Evolutionary conservation across 2,329 filamentous ascomycete species (phyloP).

Genomic region (Paecilomyces variotii): DNA sequence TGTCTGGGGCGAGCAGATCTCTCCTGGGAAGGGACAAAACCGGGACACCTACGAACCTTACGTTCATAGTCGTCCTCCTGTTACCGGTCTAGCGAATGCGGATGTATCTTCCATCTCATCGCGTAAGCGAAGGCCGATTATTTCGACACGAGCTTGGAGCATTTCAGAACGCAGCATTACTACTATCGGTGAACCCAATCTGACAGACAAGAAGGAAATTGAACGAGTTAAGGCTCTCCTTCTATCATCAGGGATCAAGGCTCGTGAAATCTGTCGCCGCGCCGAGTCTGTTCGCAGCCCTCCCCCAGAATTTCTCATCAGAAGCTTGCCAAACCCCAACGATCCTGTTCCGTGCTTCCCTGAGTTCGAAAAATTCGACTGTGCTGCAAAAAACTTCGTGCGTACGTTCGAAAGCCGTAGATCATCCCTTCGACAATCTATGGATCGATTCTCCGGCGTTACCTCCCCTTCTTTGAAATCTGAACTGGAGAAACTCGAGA

Average conservation of each 20-base stretch:
- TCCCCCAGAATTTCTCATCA: constrained; percentile 29
- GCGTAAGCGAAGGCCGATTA: constrained; percentile 25
- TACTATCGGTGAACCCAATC: constrained; percentile 23
- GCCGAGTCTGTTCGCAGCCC: constrained; percentile 43
- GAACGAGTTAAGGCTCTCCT: constrained; percentile 70
- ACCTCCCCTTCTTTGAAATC: constrained; percentile 38
- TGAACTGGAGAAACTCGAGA: constrained; percentile 37
- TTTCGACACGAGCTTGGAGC: constrained; percentile 48
- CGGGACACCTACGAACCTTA: constrained; percentile 21
- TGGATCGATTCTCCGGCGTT: constrained; percentile 39
- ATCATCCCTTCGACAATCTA: constrained; percentile 35
- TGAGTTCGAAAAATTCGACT: constrained; percentile 44
- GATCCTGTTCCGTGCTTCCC: constrained; percentile 34
- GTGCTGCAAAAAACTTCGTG: constrained; percentile 46
- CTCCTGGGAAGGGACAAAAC: constrained; percentile 10
- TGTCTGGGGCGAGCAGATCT: constrained; percentile 14
- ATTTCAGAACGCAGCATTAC: constrained; percentile 45
- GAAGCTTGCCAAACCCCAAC: constrained; percentile 17
- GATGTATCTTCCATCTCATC: constrained; percentile 22
- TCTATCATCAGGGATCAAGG: constrained; percentile 81
- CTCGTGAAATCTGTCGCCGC: constrained; percentile 66
- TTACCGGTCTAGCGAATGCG: constrained; percentile 39
- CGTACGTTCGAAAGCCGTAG: constrained; percentile 39
- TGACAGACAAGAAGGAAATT: constrained; percentile 62
- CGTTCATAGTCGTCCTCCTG: constrained; percentile 29